Base-by-base conservation (phyloP, 352 stramenopile genomes). In the Pythium scleroteichum region DNA sequence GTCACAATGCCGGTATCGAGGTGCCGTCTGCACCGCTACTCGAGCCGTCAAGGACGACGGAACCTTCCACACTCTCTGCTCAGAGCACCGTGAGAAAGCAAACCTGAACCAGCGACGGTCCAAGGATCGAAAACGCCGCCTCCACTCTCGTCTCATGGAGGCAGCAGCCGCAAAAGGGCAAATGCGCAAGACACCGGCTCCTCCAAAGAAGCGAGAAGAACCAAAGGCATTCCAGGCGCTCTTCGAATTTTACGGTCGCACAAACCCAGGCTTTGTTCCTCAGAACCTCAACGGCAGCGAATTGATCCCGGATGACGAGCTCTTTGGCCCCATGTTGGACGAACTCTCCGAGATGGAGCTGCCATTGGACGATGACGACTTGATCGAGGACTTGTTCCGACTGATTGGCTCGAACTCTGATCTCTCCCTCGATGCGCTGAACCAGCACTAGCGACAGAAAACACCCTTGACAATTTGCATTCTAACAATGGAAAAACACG, bases 61-160 rank as follows among this genome's bases (percentile, higher is more conserved):
- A 8, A 69, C 66, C 26, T 62, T 87, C n/a, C 80, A 90, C 66
- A 73, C 71, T 19, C 72, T 87, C 47, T 90, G 80, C 52, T 69
- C 75, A 12, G 75, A 80, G 49, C 80, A 90, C 55, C 76, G 80
- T n/a, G 59, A 62, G 38, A 79, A 75, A 44, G 79, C 79, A 27
- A 89, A 87, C 51, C 59, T 73, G 23, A 83, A 80, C 54, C 77
- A 87, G 59, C 54, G 68, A 16, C 57, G 68, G 52, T 73, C 69
- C 4, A 66, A 78, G 16, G 52, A 74, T 24, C 78, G 81, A 49
- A 73, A 71, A 41, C 69, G 69, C 9, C 47, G 46, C 16, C 32
- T 64, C 26, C 57, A 40, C 4, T 22, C 9, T 13, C 57, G 57
- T n/a, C 23, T 50, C 3, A 14, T 55, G 9, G 19, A 49, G 20